Evolutionary conservation across 306 rosid genomes (phyloP).

Genomic region (Calophaca sinica): DNA sequence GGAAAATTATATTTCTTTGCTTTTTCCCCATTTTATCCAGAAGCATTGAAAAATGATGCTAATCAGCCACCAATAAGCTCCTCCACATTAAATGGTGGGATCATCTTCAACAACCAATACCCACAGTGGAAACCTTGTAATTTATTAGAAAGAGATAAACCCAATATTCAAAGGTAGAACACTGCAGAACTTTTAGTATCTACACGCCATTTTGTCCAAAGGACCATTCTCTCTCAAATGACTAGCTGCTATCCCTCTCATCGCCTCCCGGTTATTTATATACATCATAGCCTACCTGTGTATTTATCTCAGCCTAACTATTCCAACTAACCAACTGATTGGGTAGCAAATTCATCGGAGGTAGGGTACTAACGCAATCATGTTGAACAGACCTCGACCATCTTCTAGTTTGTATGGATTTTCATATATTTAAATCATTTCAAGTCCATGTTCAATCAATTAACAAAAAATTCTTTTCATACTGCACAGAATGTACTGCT

Average conservation of each 20-base stretch:
- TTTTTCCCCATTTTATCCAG: not conserved
- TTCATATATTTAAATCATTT: not conserved
- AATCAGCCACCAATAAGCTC: slow-evolving; percentile 9
- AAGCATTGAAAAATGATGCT: not conserved
- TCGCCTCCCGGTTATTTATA: not conserved
- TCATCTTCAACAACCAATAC: not conserved
- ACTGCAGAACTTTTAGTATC: not conserved
- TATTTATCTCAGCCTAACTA: not conserved
- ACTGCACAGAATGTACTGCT: not conserved
- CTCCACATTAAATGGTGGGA: not conserved
- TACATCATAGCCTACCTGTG: not conserved
- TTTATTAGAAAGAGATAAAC: not conserved
- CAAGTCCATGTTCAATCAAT: slow-evolving; percentile 2
- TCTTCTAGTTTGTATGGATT: not conserved
- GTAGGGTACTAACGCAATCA: not conserved
- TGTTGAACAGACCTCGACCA: not conserved
- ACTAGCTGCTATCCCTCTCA: not conserved
- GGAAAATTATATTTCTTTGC: not conserved
- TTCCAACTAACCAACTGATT: slow-evolving; percentile 10
- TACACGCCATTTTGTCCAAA: not conserved
- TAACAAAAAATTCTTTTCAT: not conserved
- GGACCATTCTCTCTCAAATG: not conserved
- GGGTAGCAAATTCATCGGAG: not conserved
- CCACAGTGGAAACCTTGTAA: not conserved
- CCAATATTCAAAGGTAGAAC: not conserved